Evolutionary conservation across 192 early-diverging fungal genomes (phyloP).

Genomic region (Cetraspora pellucida): DNA sequence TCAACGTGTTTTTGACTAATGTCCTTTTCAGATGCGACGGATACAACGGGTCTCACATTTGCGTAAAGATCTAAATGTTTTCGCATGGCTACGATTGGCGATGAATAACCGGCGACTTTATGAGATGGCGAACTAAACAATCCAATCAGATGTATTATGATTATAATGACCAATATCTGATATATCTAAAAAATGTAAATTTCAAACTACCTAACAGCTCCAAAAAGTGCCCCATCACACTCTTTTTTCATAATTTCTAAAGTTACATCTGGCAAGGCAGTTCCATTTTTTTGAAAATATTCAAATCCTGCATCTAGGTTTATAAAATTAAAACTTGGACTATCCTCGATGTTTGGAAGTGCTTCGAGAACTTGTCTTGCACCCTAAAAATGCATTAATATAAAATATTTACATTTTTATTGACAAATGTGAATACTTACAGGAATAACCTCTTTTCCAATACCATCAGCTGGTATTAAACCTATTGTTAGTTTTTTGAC

Average conservation of each 20-base stretch:
- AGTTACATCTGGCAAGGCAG: slow-evolving; percentile 87
- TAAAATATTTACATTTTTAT: neutral
- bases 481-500: slow-evolving; percentile 77
- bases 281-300: slow-evolving; percentile 91
- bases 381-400: slow-evolving; percentile 55
- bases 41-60: slow-evolving; percentile 92
- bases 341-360: slow-evolving; percentile 52
- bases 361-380: slow-evolving; percentile 87
- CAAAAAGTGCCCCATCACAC: slow-evolving; percentile 95
- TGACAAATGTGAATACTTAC: slow-evolving; percentile 38
- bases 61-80: slow-evolving; percentile 96
- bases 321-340: slow-evolving; percentile 75
- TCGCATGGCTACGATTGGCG: slow-evolving; percentile 94
- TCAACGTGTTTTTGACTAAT: slow-evolving; percentile 74
- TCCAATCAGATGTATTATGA: neutral
- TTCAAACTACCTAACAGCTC: slow-evolving; percentile 78
- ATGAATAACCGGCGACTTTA: slow-evolving; percentile 97
- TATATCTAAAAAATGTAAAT: neutral
- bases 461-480: slow-evolving; percentile 95
- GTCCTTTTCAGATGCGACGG: slow-evolving; percentile 57
- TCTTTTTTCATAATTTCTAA: slow-evolving; percentile 77
- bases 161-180: neutral
- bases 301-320: slow-evolving; percentile 94
- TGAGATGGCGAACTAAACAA: slow-evolving; percentile 90
- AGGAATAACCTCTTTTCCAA: slow-evolving; percentile 96